Evolutionary conservation across 2,329 filamentous ascomycete species (phyloP).

Genomic region (Diplodia intermedia): DNA sequence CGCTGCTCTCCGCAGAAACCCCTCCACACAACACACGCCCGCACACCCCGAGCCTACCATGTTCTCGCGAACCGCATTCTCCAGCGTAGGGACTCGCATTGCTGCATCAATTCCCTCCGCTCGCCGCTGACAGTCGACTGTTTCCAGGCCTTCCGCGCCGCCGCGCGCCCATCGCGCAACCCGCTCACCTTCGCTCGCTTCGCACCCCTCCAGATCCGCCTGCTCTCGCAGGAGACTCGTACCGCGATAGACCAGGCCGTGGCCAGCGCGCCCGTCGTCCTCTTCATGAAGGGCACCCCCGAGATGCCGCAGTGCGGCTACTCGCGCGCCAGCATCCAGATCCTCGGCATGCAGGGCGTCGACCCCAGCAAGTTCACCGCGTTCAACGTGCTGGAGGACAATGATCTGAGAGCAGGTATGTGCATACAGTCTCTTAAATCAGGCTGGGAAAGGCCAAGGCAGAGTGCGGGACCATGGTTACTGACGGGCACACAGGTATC

Average conservation of each 20-base stretch:
- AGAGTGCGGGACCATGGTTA: not conserved
- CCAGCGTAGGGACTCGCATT: constrained; percentile 40
- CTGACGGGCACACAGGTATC: constrained; percentile 68
- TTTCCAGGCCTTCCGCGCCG: constrained; percentile 47
- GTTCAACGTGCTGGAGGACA: constrained; percentile 94
- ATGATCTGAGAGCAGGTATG: constrained; percentile 79
- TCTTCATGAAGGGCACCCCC: constrained; percentile 99
- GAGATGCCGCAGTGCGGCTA: constrained; percentile 97
- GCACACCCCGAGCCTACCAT: constrained; percentile 35
- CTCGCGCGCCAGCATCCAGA: constrained; percentile 92
- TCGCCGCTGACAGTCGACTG: not conserved
- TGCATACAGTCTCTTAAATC: not conserved
- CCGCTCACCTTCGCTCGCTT: constrained; percentile 50
- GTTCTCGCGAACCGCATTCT: constrained; percentile 49
- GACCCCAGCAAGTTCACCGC: constrained; percentile 96
- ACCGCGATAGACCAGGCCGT: constrained; percentile 91
- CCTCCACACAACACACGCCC: constrained; percentile 29
- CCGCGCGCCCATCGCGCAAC: constrained; percentile 43
- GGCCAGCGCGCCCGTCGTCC: constrained; percentile 83
- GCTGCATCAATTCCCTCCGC: not conserved
- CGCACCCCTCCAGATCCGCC: constrained; percentile 62
- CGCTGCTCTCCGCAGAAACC: constrained; percentile 22
- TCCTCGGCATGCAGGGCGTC: constrained; percentile 91
- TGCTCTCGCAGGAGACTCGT: constrained; percentile 80
- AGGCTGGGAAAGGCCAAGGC: not conserved